Conservation (phyloP, 306 rosid species). For the Quercus alba region DNA sequence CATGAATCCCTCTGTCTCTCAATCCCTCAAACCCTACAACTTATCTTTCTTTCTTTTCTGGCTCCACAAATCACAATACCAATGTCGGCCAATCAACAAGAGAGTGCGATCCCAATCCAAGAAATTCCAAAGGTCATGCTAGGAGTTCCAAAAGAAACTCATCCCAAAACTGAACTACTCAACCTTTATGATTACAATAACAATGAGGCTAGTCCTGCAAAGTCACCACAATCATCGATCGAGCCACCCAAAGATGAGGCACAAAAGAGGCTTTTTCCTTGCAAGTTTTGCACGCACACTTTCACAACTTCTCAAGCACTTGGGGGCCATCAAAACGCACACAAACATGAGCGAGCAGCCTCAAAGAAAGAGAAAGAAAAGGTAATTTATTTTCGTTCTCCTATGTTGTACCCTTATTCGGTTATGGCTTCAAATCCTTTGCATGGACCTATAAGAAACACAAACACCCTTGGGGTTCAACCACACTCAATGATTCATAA, state of each 20-base stretch:
- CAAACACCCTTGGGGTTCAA: neutral
- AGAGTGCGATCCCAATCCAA: neutral
- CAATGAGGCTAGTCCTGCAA: neutral
- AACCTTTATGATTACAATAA: neutral
- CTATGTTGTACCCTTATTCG: neutral
- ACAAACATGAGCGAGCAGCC: constrained; percentile 46
- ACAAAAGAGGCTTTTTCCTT: neutral
- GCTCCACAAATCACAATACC: neutral
- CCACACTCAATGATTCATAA: neutral
- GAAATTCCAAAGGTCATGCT: neutral
- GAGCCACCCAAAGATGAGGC: neutral
- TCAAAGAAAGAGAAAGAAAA: constrained; percentile 4
- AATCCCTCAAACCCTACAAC: neutral
- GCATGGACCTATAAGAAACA: neutral
- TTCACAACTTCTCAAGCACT: constrained; percentile 57
- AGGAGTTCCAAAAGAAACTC: neutral
- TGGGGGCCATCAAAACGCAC: constrained; percentile 79
- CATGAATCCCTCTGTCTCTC: neutral
- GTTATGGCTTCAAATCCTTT: neutral
- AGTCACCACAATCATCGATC: neutral
- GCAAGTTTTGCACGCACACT: constrained; percentile 19
- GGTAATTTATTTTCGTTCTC: neutral
- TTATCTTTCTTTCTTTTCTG: neutral
- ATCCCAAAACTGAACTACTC: neutral
- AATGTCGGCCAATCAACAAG: neutral